Evolutionary conservation across 2,329 filamentous ascomycete genomes (phyloP), one percentile per base, ranked within the genome.

Genomic region (Colletotrichum noveboracense): DNA sequence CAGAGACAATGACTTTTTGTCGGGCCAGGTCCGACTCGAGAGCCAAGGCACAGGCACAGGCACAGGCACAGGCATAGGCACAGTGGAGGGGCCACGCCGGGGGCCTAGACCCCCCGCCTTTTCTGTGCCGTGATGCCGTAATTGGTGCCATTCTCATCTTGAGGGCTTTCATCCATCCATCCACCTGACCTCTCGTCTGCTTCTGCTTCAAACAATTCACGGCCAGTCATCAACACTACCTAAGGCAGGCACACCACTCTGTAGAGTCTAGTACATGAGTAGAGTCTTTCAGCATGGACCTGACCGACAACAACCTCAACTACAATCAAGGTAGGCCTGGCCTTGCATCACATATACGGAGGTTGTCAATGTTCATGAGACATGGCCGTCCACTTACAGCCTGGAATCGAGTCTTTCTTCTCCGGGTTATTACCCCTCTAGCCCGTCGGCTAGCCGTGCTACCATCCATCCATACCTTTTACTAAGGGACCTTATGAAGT

Each of bases 91-190:
- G 48, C 64, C 48, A 61, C 48, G 56, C 64, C 58, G 43, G 43
- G 43, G 70, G 73, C 30, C 64, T 64, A 52, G 70, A 67, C 70
- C 58, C 70, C 68, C 73, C 73, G 70, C 73, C 56, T 73, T 67
- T 58, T 48, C 64, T 73, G 64, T 73, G 64, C 73, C 70, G 70
- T 68, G 48, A 73, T 75, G 64, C 73, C 70, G 70, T 73, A 75
- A 64, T 60, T 75, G 69, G 62, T 75, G 68, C 68, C 61, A 71
- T 65, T 38, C 36, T 9, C 38, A n/a, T 43, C 52, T 34, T 75
- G 68, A 52, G 14, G 6, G 14, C 61, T 65, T 65, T 24, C 34
- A 56, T 30, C n/a, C 34, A 55, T 28, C 18, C 34, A 69, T 69
- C 32, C 71, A 71, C 67, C 67, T 66, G 71, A 66, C 52, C 69